phyloP scores from a whole-genome alignment of 495 filamentous ascomycete species.

The Talaromyces stipitatus region DNA sequence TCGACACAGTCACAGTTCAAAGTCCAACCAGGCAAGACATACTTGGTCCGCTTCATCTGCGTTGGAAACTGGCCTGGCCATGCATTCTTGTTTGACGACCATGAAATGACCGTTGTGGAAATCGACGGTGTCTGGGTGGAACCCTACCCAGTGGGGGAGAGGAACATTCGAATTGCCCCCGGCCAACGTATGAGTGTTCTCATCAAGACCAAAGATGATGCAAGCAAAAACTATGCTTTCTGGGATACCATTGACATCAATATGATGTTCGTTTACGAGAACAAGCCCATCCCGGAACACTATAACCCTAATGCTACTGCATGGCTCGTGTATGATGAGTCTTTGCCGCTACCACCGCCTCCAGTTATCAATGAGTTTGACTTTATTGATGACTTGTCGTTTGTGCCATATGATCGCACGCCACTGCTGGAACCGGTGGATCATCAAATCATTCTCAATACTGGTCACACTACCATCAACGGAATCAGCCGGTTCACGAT shows the following conservation, averaged over 20 bases:
- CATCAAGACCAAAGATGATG: slow-evolving; percentile 44
- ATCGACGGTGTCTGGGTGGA: slow-evolving; percentile 65
- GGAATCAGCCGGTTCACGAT: slow-evolving; percentile 45
- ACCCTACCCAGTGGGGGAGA: slow-evolving; percentile 39
- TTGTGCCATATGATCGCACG: slow-evolving; percentile 63
- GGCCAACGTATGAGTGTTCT: slow-evolving; percentile 69
- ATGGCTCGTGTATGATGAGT: slow-evolving; percentile 67
- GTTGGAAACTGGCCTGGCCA: slow-evolving; percentile 49
- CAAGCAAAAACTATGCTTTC: slow-evolving; percentile 44
- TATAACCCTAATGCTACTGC: slow-evolving; percentile 70
- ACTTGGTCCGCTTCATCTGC: slow-evolving; percentile 66
- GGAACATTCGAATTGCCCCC: slow-evolving; percentile 53
- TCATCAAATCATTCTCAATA: slow-evolving; percentile 27
- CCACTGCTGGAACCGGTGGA: slow-evolving; percentile 22
- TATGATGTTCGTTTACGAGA: slow-evolving; percentile 44
- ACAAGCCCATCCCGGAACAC: slow-evolving; percentile 15
- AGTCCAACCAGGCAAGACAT: slow-evolving; percentile 43
- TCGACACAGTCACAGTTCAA: slow-evolving; percentile 34
- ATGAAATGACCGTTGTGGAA: slow-evolving; percentile 59
- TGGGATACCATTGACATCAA: slow-evolving; percentile 50
- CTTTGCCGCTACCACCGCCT: slow-evolving; percentile 49
- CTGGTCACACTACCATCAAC: slow-evolving; percentile 51
- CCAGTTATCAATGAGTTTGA: slow-evolving; percentile 48
- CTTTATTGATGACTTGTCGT: slow-evolving; percentile 63
- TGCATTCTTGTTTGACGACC: slow-evolving; percentile 43